Evolutionary conservation across 75 land plant genomes (phyloP).

Genomic region (Pinus tabuliformis): DNA sequence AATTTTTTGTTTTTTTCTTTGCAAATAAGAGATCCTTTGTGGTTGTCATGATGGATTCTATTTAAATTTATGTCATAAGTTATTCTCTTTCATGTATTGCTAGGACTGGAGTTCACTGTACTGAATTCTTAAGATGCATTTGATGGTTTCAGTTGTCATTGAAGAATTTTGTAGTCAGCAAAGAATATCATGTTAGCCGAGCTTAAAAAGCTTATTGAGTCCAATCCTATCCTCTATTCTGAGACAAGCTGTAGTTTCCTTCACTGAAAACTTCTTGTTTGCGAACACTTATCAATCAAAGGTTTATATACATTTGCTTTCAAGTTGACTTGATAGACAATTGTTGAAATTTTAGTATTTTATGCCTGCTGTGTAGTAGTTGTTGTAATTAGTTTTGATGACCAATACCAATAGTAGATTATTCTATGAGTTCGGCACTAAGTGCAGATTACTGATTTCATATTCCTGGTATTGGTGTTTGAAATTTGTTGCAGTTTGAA

Average conservation of each 20-base stretch:
- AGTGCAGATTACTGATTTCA: too few relatives aligned
- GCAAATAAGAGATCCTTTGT: too few relatives aligned
- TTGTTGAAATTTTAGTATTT: neutral
- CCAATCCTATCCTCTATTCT: conserved; percentile 58
- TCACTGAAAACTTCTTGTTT: conserved; percentile 60
- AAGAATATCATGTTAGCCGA: conserved; percentile 72
- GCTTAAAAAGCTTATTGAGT: conserved; percentile 77
- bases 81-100: too few relatives aligned
- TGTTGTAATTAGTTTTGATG: neutral
- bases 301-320: conserved; percentile 23
- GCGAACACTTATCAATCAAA: conserved; percentile 78
- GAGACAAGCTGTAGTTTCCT: conserved; percentile 79
- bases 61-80: too few relatives aligned
- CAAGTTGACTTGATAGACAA: neutral
- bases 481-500: conserved; percentile 51
- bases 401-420: too few relatives aligned
- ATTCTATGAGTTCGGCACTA: too few relatives aligned
- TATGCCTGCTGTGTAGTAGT: neutral
- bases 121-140: too few relatives aligned
- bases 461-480: too few relatives aligned
- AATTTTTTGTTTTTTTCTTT: too few relatives aligned
- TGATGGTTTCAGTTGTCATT: too few relatives aligned
- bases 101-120: too few relatives aligned
- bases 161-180: conserved; percentile 35
- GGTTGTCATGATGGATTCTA: too few relatives aligned